phyloP scores from a whole-genome alignment of 1,284 basidiomycete genomes.

The Leucoagaricus sp. region DNA sequence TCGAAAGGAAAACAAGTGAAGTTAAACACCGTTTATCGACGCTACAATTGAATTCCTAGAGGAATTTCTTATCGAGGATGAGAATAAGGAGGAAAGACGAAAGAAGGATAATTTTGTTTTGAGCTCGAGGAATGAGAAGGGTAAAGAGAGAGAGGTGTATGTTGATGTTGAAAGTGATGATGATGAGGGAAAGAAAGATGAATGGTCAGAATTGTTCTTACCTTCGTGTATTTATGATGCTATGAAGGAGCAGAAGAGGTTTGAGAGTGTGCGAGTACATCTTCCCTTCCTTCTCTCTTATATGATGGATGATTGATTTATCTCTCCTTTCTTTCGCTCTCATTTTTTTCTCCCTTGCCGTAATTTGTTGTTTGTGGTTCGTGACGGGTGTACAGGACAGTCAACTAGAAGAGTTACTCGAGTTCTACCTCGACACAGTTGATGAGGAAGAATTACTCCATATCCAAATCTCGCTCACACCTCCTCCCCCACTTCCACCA shows the following conservation, averaged over 20 bases:
- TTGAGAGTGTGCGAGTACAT: constrained; percentile 89
- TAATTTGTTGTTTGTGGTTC: constrained; percentile 7
- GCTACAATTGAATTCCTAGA: constrained; percentile 83
- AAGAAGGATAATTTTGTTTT: constrained; percentile 16
- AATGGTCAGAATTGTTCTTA: constrained; percentile 72
- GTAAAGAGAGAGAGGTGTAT: constrained; percentile 30
- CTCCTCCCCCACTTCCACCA: constrained; percentile 14
- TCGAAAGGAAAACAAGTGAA: constrained; percentile 3
- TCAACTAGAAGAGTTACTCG: constrained; percentile 98
- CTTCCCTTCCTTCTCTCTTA: too few relatives aligned
- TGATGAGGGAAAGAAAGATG: constrained; percentile 42
- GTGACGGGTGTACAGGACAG: constrained; percentile 78
- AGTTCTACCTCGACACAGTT: constrained; percentile 93
- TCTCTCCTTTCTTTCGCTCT: too few relatives aligned
- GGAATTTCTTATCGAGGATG: constrained; percentile 64
- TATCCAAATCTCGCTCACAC: constrained; percentile 24
- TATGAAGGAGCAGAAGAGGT: constrained; percentile 93
- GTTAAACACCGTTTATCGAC: constrained; percentile 76
- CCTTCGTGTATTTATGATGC: constrained; percentile 93
- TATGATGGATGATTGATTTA: too few relatives aligned
- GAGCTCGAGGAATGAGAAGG: constrained; percentile 25
- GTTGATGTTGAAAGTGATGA: constrained; percentile 28
- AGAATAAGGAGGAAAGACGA: constrained; percentile 17
- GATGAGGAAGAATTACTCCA: constrained; percentile 71
- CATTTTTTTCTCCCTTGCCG: constrained; percentile 9